These are phyloP conservation scores for Microthyrium microscopicum DNA, from an alignment of 2,329 filamentous ascomycete species.

Conservation along the genomic window DNA sequence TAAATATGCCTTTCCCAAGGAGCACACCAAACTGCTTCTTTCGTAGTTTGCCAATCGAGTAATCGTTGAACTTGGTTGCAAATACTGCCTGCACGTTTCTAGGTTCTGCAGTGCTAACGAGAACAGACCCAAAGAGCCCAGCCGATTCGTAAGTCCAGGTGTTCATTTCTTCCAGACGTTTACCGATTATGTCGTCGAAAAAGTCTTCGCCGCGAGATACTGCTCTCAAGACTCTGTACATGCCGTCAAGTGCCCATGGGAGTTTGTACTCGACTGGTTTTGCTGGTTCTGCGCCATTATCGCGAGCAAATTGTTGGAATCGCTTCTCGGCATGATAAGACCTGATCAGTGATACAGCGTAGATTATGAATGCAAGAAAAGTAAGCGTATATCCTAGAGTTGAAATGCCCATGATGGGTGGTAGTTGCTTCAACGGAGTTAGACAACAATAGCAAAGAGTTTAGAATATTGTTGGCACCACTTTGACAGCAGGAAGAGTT, in stretches of 20 bases:
- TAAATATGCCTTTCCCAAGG: constrained; percentile 8
- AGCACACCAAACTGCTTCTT: constrained; percentile 8
- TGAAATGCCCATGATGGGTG: too few relatives aligned
- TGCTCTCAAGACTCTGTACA: constrained; percentile 4
- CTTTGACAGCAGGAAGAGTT: too few relatives aligned
- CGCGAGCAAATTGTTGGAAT: constrained; percentile 7
- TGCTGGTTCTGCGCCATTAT: constrained; percentile 31
- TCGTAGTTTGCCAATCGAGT: constrained; percentile 6
- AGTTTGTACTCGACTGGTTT: constrained; percentile 18
- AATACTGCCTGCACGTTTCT: constrained; percentile 8
- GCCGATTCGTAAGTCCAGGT: constrained; percentile 3
- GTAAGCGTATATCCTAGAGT: too few relatives aligned
- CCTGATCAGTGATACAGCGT: too few relatives aligned
- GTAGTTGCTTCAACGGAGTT: too few relatives aligned
- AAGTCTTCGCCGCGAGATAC: constrained; percentile 9
- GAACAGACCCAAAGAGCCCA: constrained; percentile 4
- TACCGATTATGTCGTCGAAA: constrained; percentile 7
- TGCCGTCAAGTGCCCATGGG: constrained; percentile 6
- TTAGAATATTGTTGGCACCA: too few relatives aligned
- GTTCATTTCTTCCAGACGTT: background rate
- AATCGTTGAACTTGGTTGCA: constrained; percentile 9
- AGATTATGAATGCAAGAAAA: too few relatives aligned
- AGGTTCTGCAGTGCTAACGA: constrained; percentile 7
- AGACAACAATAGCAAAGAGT: too few relatives aligned
- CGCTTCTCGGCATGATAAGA: background rate